Evolutionary conservation across 768 basidiomycete genomes (phyloP), one percentile per base, ranked within the genome.

Genomic region (Boletales sp.): DNA sequence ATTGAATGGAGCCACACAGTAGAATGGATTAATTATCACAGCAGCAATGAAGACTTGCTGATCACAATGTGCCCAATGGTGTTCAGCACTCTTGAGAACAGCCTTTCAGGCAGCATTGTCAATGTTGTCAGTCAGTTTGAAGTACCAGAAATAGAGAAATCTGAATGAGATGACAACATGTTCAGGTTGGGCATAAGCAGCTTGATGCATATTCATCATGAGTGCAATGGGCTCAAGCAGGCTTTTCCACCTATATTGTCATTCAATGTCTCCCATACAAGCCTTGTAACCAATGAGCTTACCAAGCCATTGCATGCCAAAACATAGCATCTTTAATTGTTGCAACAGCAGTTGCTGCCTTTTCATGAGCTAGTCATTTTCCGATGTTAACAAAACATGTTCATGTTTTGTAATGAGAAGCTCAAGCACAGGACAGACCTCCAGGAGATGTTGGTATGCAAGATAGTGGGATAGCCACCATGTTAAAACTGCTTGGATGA

Each of bases 391-490:
- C 14, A 52, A 49, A 31, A 57, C 56, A 8, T 53, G 39, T 31
- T 39, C 31, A 33, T 43, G 31, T 18, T 44, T 48, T 2, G 7
- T 6, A 39, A 67, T 48, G 21, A 71, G 44, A 30, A 38, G 11
- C 14, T 44, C 25, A 6, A 71, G 56, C 2, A 55, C 18, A 11
- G 37, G 40, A 1, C 49, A 32, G 33, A 73, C 50, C 32, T 68
- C 50, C 8, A 72, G 51, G 15, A 74, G 62, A 10, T 50, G 7
- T 34, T 15, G 17, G 46, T 63, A 73, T n/a, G 71, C 68, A 31
- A 64, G 46, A 35, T 66, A 69, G 53, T 72, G 70, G 21, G 67
- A 55, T 0, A 70, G 67, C 72, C 72, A 73, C 13, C 59, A 48
- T n/a, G 70, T 70, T 18, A 69, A 54, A 31, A 72, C 66, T 21